Percentiles rank a stretch among this genome's conserved stretches.
These are phyloP conservation scores for Aaosphaeria pasadenensis DNA, from an alignment of 2,329 filamentous ascomycete species.

Conservation along the genomic window DNA sequence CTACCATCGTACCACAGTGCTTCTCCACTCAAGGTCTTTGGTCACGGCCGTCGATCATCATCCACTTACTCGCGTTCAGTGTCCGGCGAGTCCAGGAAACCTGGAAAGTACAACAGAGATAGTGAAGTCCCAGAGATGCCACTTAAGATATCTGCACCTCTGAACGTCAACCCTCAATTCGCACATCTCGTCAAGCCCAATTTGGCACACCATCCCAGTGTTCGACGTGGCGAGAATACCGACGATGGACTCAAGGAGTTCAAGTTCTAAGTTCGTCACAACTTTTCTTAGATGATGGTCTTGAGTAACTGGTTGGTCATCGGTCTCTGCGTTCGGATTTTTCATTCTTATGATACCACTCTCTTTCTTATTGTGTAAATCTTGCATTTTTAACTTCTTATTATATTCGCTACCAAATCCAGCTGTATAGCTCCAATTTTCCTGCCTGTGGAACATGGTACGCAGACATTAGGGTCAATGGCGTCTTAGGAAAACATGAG, in stretches of 20 bases:
- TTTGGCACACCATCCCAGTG: constrained; percentile 53
- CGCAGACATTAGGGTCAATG: too few relatives aligned
- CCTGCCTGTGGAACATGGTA: too few relatives aligned
- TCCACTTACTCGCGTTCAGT: constrained; percentile 35
- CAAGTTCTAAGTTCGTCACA: constrained; percentile 16
- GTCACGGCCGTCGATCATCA: constrained; percentile 19
- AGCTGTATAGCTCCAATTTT: too few relatives aligned
- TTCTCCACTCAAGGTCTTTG: constrained; percentile 22
- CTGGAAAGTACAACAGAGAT: constrained; percentile 24
- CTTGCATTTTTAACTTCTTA: too few relatives aligned
- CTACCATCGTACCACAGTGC: constrained; percentile 47
- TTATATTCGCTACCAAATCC: too few relatives aligned
- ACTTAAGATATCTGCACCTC: constrained; percentile 56
- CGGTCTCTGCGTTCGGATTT: too few relatives aligned
- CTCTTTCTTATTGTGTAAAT: constrained; percentile 6
- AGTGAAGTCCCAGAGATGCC: constrained; percentile 45
- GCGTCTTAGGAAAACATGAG: too few relatives aligned
- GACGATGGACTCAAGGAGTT: constrained; percentile 15
- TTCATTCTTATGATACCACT: constrained; percentile 31
- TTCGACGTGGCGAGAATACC: constrained; percentile 19
- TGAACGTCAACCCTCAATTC: constrained; percentile 53
- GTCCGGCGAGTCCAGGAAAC: constrained; percentile 10
- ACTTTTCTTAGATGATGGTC: not conserved
- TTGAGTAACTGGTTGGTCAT: not conserved
- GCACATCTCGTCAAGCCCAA: constrained; percentile 55